Evolutionary conservation across 2,329 filamentous ascomycete species (phyloP).

Genomic region (Calycina herbarum): DNA sequence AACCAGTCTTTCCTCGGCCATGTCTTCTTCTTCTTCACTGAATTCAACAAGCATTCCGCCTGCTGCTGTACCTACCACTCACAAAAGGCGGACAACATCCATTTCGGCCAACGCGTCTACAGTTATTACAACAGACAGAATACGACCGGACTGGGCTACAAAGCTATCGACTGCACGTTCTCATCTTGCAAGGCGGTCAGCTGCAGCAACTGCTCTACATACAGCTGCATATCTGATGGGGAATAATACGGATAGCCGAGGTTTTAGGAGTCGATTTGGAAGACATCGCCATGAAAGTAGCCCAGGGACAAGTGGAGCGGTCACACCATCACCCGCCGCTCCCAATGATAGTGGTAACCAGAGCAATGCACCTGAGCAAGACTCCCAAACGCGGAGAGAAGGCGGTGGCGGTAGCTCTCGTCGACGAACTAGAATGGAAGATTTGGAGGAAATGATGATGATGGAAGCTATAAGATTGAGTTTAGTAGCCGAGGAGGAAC

Average conservation of each 20-base stretch:
- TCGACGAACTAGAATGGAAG: slow-evolving; percentile 67
- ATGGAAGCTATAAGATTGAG: slow-evolving; percentile 92
- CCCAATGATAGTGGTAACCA: slow-evolving; percentile 22
- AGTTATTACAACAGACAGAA: slow-evolving; percentile 88
- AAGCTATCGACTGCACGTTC: slow-evolving; percentile 84
- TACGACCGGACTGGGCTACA: slow-evolving; percentile 91
- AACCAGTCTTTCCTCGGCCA: slow-evolving; percentile 62
- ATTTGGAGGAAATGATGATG: slow-evolving; percentile 98
- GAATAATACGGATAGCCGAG: slow-evolving; percentile 30
- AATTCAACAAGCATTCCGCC: slow-evolving; percentile 49
- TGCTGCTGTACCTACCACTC: slow-evolving; percentile 23
- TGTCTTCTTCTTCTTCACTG: slow-evolving; percentile 84
- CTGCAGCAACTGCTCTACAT: slow-evolving; percentile 89
- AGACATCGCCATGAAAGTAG: slow-evolving; percentile 35
- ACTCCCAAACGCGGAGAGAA: slow-evolving; percentile 33
- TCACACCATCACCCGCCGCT: slow-evolving; percentile 35
- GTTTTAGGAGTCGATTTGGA: slow-evolving; percentile 36
- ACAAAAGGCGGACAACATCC: slow-evolving; percentile 61
- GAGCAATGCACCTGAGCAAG: slow-evolving; percentile 35
- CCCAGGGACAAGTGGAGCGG: slow-evolving; percentile 36
- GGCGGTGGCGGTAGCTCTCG: slow-evolving; percentile 34
- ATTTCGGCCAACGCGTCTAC: slow-evolving; percentile 80
- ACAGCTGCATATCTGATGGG: slow-evolving; percentile 92
- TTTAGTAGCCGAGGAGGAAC: slow-evolving; percentile 88
- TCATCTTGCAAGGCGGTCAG: slow-evolving; percentile 81